Conservation (phyloP, 257 asterid species). For the Capsicum pubescens region DNA sequence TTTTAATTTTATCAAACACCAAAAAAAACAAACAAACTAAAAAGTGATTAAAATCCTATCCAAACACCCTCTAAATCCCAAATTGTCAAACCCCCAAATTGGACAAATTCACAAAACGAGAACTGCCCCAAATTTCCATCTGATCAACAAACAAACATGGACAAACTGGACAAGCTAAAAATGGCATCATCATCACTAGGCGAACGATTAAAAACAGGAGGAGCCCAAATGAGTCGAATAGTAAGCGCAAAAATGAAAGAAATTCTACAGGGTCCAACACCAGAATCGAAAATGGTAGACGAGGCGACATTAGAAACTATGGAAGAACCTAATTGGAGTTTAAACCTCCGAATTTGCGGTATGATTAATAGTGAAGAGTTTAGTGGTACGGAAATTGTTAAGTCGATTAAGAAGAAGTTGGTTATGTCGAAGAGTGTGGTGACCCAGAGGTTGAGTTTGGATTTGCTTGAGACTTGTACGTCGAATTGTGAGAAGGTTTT, state of each 20-base stretch:
- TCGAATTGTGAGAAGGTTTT: conserved; percentile 92
- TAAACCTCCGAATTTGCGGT: conserved; percentile 88
- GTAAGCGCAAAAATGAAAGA: conserved; percentile 82
- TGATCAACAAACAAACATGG: conserved; percentile 46
- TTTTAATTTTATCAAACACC: too few relatives aligned
- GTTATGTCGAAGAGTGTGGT: conserved; percentile 50
- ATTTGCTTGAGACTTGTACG: conserved; percentile 81
- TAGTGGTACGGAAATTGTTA: conserved; percentile 75
- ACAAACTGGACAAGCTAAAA: conserved; percentile 79
- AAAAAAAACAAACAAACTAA: too few relatives aligned
- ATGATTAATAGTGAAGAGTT: conserved; percentile 72
- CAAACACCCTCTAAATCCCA: too few relatives aligned
- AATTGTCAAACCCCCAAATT: too few relatives aligned
- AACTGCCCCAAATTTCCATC: neutral
- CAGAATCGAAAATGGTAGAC: conserved; percentile 82
- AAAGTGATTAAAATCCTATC: too few relatives aligned
- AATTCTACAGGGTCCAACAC: conserved; percentile 77
- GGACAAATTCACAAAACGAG: too few relatives aligned
- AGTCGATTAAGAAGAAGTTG: conserved; percentile 77
- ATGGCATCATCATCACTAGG: conserved; percentile 81
- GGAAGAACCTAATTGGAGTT: conserved; percentile 86
- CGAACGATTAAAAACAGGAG: conserved; percentile 71
- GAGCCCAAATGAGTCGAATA: conserved; percentile 82
- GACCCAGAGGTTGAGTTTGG: conserved; percentile 62
- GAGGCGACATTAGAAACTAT: conserved; percentile 79